Percentiles rank a stretch among this genome's conserved stretches.
Evolutionary conservation across 83 land plant genomes (phyloP).

Genomic region (Picea abies): DNA sequence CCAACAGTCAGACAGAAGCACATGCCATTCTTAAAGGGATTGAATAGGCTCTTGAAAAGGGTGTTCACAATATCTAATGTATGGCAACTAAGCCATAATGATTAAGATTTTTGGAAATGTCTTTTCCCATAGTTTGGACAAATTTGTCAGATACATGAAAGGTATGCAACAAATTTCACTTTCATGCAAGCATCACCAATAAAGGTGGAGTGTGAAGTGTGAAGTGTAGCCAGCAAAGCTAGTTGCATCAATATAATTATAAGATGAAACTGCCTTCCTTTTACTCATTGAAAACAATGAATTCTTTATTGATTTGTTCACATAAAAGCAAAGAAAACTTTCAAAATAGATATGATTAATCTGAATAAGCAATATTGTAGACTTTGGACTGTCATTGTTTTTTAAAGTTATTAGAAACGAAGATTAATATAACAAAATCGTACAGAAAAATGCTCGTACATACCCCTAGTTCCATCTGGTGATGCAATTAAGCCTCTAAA

Average conservation of each 20-base stretch:
- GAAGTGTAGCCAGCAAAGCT: too few relatives aligned
- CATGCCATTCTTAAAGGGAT: too few relatives aligned
- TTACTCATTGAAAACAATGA: background rate
- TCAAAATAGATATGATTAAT: background rate
- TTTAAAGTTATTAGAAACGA: background rate
- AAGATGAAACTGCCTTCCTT: background rate
- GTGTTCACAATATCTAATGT: too few relatives aligned
- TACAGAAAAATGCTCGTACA: background rate
- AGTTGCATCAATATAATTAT: too few relatives aligned
- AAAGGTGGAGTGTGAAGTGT: too few relatives aligned
- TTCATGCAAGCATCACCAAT: background rate
- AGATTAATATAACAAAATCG: background rate
- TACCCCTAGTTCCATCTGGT: conserved; percentile 89
- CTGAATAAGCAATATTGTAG: background rate
- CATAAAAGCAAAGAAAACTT: background rate
- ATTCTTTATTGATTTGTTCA: background rate
- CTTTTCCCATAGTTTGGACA: too few relatives aligned
- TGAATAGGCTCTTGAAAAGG: too few relatives aligned
- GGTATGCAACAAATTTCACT: background rate
- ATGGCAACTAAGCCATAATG: too few relatives aligned
- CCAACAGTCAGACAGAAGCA: too few relatives aligned
- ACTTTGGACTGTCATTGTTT: background rate
- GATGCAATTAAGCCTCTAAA: conserved; percentile 92
- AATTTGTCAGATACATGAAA: background rate
- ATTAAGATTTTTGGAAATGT: too few relatives aligned